Evolutionary conservation across 1,284 basidiomycete species (phyloP), one percentile per base, ranked within the genome.

Genomic region (Stygiomarasmius scandens): DNA sequence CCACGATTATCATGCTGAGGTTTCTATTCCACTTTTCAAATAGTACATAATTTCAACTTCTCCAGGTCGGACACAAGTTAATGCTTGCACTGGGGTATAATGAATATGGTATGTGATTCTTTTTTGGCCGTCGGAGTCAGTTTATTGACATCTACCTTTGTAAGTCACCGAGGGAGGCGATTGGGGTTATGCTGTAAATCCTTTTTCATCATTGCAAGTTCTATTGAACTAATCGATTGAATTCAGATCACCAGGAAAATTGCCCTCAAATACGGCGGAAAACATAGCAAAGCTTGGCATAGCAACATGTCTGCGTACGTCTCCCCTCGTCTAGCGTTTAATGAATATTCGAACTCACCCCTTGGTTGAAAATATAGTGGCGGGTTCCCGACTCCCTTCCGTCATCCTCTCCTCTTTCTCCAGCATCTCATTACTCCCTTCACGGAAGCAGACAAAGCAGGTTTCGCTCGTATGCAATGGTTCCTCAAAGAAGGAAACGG

Each of bases 51-150:
- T 43, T 8, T 34, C 45, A 22, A n/a, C 49, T 20, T 36, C 54
- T 24, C n/a, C 59, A 79, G 78, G 64, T 77, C 16, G 72, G 74
- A 12, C 71, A 84, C 54, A 84, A 83, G 59, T 61, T 85, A 34
- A 84, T 84, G 82, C 61, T 81, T 2, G 68, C 75, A 0, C 67
- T 84, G 23, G 82, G 83, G 9, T 84, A 85, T 59, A 63, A 74
- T 36, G 72, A 83, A 67, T 85, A 84, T 69, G 81, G 82, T 78
- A 56, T 63, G 16, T 8, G 23, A 58, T 19, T 62, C 36, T 20
- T 34, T 23, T 9, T 19, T 46, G 23, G 23, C 9, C 23, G 32
- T 3, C 43, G n/a, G n/a, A 10, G 19, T 20, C 47, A 24, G 45
- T 49, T n/a, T 2, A 29, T 59, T 44, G 9, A 25, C 5, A 53